Base-by-base conservation (phyloP, 768 basidiomycete genomes). In the Tricholoma hemisulphureum region DNA sequence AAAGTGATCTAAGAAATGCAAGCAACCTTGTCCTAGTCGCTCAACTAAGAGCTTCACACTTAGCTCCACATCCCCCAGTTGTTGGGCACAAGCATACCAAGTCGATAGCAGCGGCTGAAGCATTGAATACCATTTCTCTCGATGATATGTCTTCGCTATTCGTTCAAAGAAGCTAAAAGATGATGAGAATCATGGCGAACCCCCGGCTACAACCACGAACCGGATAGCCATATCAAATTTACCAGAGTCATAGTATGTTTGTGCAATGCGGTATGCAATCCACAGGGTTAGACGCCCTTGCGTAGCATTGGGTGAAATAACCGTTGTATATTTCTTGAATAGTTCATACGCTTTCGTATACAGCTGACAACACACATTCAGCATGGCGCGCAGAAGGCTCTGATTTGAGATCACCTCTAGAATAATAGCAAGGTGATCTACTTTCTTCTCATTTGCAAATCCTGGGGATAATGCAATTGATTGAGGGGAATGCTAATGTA, bases 261-360 rank as follows among this genome's bases (percentile, higher is more conserved):
- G 84, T 0, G 94, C 96, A 55, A 99, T 98, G 29, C 88, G 84
- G 69, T 84, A 89, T 3, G 95, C 96, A 52, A 99, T 89, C 81
- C 86, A 92, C n/a, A 96, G 75, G 0, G 93, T 93, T 60, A 94
- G 73, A 9, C 95, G 84, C 2, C 86, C 84, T 62, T 91, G 91
- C n/a, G 80, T 82, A 18, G 80, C 75, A 50, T 64, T 75, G 46
- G 72, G 69, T 21, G 74, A 59, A 21, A 74, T 66, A 32, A 74
- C 61, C 1, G 82, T 72, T 41, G 75, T 77, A 65, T 91, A 83
- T 63, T 85, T 88, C 75, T 96, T 98, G 78, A 97, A 93, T 10
- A 94, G 70, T 63, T 96, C 93, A 71, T 99, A 98, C 1, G 97
- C 81, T 67, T 95, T 94, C 6, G 93, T 97, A 68, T 94, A 95